phyloP scores from a whole-genome alignment of 192 early-diverging fungal genomes.

The Pilaira anomala region DNA sequence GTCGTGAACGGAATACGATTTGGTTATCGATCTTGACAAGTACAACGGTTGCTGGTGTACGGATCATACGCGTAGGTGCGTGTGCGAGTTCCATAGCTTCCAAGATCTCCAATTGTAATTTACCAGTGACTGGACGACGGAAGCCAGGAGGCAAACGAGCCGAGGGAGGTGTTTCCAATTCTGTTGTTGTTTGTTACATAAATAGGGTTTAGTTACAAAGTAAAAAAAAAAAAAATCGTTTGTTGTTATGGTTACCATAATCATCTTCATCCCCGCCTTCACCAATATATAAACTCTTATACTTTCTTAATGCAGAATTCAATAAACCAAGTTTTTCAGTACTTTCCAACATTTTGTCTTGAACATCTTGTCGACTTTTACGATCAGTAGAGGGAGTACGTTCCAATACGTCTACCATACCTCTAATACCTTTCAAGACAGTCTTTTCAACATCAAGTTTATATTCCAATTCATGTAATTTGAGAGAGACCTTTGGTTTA shows the following conservation, averaged over 20 bases:
- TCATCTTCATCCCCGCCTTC: slow-evolving; percentile 71
- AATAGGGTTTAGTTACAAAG: background rate
- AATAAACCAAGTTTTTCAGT: slow-evolving; percentile 73
- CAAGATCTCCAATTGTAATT: slow-evolving; percentile 61
- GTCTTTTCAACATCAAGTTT: slow-evolving; percentile 94
- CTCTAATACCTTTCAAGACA: slow-evolving; percentile 75
- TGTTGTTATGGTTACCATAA: slow-evolving; percentile 48
- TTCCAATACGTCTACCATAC: slow-evolving; percentile 50
- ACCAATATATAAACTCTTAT: slow-evolving; percentile 80
- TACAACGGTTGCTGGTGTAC: slow-evolving; percentile 64
- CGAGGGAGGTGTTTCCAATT: slow-evolving; percentile 44
- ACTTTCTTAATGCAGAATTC: slow-evolving; percentile 74
- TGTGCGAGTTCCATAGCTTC: slow-evolving; percentile 58
- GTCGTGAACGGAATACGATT: slow-evolving; percentile 69
- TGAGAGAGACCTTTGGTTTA: slow-evolving; percentile 67
- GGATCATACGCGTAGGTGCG: slow-evolving; percentile 51
- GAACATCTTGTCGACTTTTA: slow-evolving; percentile 48
- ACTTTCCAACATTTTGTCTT: slow-evolving; percentile 39
- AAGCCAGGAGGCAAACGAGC: slow-evolving; percentile 53
- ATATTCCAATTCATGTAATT: slow-evolving; percentile 79
- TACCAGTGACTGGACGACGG: slow-evolving; percentile 71
- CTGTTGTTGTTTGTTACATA: background rate
- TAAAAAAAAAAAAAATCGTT: background rate
- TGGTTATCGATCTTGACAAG: slow-evolving; percentile 82
- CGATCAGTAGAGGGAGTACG: slow-evolving; percentile 52